phyloP scores from a whole-genome alignment of 441 rosid species.

The Croton laevigatus region DNA sequence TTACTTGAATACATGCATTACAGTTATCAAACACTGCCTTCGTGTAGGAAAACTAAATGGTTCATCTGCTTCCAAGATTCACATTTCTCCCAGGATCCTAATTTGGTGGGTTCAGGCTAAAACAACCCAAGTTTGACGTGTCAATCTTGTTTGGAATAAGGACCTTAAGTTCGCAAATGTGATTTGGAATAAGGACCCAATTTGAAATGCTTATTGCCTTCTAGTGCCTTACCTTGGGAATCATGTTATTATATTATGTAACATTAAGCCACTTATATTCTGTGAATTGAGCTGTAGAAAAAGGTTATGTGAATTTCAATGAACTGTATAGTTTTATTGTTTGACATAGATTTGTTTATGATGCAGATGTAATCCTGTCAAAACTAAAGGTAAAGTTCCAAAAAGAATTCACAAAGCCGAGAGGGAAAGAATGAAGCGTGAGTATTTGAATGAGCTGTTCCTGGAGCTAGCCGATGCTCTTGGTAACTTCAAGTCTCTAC shows the following conservation, averaged over 20 bases:
- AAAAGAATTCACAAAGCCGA: conserved; percentile 82
- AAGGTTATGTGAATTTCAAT: neutral
- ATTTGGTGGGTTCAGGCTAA: neutral
- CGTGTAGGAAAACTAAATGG: neutral
- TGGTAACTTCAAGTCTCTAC: conserved; percentile 44
- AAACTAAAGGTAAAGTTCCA: conserved; percentile 56
- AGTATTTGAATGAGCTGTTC: conserved; percentile 87
- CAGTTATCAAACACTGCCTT: too few species aligned
- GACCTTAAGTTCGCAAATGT: too few species aligned
- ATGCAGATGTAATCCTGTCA: conserved; percentile 46
- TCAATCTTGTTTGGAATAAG: neutral
- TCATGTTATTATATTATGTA: neutral
- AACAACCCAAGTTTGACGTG: neutral
- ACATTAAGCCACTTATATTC: neutral
- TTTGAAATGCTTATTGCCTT: neutral
- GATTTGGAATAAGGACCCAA: neutral
- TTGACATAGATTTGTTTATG: conserved; percentile 14
- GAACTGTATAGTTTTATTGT: neutral
- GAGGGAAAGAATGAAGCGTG: conserved; percentile 94
- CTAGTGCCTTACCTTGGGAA: neutral
- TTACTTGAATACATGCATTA: too few species aligned
- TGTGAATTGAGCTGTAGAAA: neutral
- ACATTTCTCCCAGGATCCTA: neutral
- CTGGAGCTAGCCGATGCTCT: conserved; percentile 67
- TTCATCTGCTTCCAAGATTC: neutral